Percentiles rank a stretch among this genome's conserved stretches.
Evolutionary conservation across 257 asterid genomes (phyloP).

Genomic region (Henckelia pumila): DNA sequence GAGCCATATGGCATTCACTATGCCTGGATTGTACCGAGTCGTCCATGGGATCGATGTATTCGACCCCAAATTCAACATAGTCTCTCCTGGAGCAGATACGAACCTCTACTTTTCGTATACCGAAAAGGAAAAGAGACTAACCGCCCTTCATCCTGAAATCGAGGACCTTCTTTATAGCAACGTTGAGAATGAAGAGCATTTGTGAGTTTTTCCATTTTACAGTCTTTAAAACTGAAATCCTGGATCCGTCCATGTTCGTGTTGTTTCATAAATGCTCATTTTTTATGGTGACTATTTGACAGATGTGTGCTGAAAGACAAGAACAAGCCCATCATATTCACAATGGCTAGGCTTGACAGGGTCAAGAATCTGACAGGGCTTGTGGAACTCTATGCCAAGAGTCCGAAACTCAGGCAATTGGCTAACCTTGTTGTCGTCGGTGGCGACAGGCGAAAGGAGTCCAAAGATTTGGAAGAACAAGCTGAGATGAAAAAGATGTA

Average conservation of each 20-base stretch:
- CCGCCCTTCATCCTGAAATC: conserved; percentile 68
- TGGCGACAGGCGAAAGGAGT: conserved; percentile 86
- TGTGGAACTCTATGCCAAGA: conserved; percentile 87
- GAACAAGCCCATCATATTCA: conserved; percentile 81
- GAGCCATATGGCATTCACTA: conserved; percentile 91
- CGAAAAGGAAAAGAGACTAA: conserved; percentile 71
- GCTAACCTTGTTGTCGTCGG: conserved; percentile 89
- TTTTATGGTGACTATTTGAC: background rate
- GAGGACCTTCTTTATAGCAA: conserved; percentile 78
- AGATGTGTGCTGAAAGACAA: conserved; percentile 85
- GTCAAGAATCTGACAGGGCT: conserved; percentile 90
- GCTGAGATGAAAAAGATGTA: conserved; percentile 96
- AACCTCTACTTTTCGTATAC: conserved; percentile 66
- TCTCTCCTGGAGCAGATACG: conserved; percentile 89
- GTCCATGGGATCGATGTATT: conserved; percentile 92
- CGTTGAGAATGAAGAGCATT: conserved; percentile 81
- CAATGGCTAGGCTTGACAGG: conserved; percentile 93
- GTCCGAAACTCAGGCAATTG: conserved; percentile 64
- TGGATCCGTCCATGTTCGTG: background rate
- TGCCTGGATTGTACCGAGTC: conserved; percentile 94
- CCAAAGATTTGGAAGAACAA: conserved; percentile 93
- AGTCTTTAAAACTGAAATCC: background rate
- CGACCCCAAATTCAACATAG: conserved; percentile 98
- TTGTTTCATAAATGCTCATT: background rate
- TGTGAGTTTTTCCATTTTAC: conserved; percentile 40